A percentile compares a stretch with the other conserved stretches of the same genome.
Evolutionary conservation across 768 basidiomycete species (phyloP).

Genomic region (Russula ochroleuca): DNA sequence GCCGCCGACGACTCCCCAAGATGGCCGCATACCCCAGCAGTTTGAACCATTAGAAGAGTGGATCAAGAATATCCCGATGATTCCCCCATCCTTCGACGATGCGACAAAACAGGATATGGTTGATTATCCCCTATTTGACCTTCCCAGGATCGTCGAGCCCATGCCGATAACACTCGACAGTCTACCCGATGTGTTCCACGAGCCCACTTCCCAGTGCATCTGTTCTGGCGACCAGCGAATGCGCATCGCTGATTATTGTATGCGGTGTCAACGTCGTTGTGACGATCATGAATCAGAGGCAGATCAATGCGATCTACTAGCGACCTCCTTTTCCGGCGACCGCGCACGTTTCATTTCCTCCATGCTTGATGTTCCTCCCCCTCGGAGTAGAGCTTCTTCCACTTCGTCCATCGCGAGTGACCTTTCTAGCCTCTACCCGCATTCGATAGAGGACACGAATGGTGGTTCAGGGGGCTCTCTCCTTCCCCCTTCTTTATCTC

Average conservation of each 20-base stretch:
- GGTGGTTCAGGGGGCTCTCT: not conserved
- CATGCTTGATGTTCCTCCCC: constrained; percentile 18
- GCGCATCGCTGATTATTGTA: constrained; percentile 18
- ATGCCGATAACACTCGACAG: constrained; percentile 22
- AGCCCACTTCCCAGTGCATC: constrained; percentile 26
- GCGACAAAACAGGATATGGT: not conserved
- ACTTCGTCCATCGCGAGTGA: constrained; percentile 25
- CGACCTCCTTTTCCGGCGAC: not conserved
- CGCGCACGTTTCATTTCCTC: constrained; percentile 12
- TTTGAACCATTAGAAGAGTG: constrained; percentile 28
- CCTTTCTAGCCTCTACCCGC: constrained; percentile 22
- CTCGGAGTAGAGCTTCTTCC: constrained; percentile 26
- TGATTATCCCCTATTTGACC: constrained; percentile 9
- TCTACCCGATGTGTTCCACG: constrained; percentile 32
- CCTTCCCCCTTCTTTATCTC: constrained; percentile 20
- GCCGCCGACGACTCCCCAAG: constrained; percentile 27
- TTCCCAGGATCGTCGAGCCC: constrained; percentile 23
- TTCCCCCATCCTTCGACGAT: constrained; percentile 18
- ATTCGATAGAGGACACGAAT: constrained; percentile 20
- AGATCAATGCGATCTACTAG: constrained; percentile 16
- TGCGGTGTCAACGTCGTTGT: constrained; percentile 23
- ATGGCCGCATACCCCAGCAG: constrained; percentile 20
- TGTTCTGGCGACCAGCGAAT: constrained; percentile 10
- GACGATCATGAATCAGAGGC: constrained; percentile 18
- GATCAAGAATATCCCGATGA: constrained; percentile 24